These are phyloP conservation scores for Lepiota venenata DNA, from an alignment of 768 basidiomycete genomes.

Conservation along the genomic window DNA sequence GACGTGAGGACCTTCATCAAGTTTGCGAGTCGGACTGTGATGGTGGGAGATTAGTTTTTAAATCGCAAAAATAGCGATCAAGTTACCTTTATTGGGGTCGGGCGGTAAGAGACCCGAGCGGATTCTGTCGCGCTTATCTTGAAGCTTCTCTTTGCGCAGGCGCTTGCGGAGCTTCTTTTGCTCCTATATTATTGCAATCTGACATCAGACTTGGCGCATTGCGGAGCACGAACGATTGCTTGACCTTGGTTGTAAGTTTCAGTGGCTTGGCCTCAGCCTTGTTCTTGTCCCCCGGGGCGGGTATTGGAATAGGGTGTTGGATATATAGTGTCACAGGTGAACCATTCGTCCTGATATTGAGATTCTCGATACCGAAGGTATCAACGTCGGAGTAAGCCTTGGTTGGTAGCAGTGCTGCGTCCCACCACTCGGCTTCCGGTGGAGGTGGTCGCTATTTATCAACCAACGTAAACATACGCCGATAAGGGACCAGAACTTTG, in stretches of 20 bases:
- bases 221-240: neutral
- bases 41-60: neutral
- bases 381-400: slow-evolving; percentile 77
- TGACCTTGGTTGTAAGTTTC: slow-evolving; percentile 89
- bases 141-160: slow-evolving; percentile 79
- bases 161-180: slow-evolving; percentile 97
- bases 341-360: slow-evolving; percentile 62
- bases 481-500: neutral
- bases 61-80: neutral
- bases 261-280: slow-evolving; percentile 76
- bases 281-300: slow-evolving; percentile 84
- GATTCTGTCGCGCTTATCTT: slow-evolving; percentile 93
- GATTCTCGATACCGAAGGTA: slow-evolving; percentile 42
- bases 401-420: slow-evolving; percentile 76
- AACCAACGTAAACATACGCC: neutral
- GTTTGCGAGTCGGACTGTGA: slow-evolving; percentile 85
- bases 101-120: slow-evolving; percentile 96
- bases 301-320: slow-evolving; percentile 97
- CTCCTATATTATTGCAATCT: slow-evolving; percentile 43
- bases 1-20: slow-evolving; percentile 97
- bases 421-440: slow-evolving; percentile 97
- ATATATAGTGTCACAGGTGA: slow-evolving; percentile 88
- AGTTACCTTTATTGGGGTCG: slow-evolving; percentile 87
- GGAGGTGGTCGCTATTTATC: slow-evolving; percentile 69
- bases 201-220: neutral